Evolutionary conservation across 2,329 filamentous ascomycete species (phyloP).

Genomic region (Claviceps digitariae): DNA sequence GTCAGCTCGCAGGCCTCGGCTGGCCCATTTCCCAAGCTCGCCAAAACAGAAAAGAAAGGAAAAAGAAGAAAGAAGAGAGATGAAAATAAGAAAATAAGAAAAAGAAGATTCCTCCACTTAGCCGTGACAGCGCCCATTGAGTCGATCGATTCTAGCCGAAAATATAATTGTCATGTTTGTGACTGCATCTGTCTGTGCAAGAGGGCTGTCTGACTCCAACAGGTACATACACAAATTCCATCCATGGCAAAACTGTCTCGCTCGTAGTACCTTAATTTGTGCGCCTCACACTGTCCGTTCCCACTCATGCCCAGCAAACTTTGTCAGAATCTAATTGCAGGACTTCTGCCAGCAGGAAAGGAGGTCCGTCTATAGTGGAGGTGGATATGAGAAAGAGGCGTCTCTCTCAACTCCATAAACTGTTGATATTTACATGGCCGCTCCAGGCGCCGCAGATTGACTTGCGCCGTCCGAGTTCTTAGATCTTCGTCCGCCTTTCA

Average conservation of each 20-base stretch:
- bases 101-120: neutral
- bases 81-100: neutral
- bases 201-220: no score
- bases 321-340: neutral
- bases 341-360: neutral
- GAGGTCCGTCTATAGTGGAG: neutral
- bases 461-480: constrained; percentile 15
- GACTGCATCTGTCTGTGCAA: neutral
- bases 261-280: neutral
- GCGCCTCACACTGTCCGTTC: neutral
- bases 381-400: neutral
- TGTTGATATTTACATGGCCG: constrained; percentile 23
- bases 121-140: neutral
- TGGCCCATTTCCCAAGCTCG: neutral
- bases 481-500: constrained; percentile 52
- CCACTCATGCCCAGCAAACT: neutral
- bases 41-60: neutral
- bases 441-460: constrained; percentile 17
- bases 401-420: constrained; percentile 8
- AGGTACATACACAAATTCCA: no score
- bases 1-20: neutral
- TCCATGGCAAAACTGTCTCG: neutral
- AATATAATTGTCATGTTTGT: neutral
- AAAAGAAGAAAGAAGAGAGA: neutral
- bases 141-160: neutral